Evolutionary conservation across 768 basidiomycete species (phyloP), one percentile per base, ranked within the genome.

Genomic region (Suillus weaverae): DNA sequence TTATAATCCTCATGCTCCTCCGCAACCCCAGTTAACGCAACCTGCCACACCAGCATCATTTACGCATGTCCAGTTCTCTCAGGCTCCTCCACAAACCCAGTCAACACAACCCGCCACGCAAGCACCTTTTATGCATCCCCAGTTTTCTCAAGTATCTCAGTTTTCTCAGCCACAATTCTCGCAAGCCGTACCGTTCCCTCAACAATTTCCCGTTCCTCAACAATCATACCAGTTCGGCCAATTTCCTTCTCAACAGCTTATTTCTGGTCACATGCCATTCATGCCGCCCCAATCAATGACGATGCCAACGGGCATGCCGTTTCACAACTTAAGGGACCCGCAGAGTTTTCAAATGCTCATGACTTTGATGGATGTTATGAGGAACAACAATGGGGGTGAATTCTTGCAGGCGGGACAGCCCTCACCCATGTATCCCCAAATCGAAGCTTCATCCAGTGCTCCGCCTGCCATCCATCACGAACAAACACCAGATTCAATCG

Each of bases 111-210:
- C 33, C 64, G 55, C 64, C 38, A 59, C 39, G 57, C 39, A 39
- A 20, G 26, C 10, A 20, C 41, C 30, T 20, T 59, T 41, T 13
- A 30, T 39, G 51, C 1, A 61, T 63, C 53, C 66, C 3, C 75
- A 68, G 33, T 59, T 59, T 41, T 50, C 39, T 18, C 72, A 68
- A 61, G 18, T 53, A 51, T 63, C 66, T 59, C 63, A 69, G 50
- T 64, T 68, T 48, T n/a, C 71, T n/a, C 73, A 72, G n/a, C 22
- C 69, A 1, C 69, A 63, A 61, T 59, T 68, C 18, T 62, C 67
- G 38, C 48, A 74, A 63, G 53, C 65, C 50, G 66, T 69, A 39
- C 39, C 60, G 54, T 69, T 69, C 61, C 35, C 65, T 30, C 76
- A 66, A 30, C 43, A 51, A 18, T 66, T 70, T 41, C 51, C 73